A percentile compares a stretch with the other conserved stretches of the same genome.
Conservation (phyloP, 805 yeast genomes). For the Cyberlindnera sargentensis region DNA sequence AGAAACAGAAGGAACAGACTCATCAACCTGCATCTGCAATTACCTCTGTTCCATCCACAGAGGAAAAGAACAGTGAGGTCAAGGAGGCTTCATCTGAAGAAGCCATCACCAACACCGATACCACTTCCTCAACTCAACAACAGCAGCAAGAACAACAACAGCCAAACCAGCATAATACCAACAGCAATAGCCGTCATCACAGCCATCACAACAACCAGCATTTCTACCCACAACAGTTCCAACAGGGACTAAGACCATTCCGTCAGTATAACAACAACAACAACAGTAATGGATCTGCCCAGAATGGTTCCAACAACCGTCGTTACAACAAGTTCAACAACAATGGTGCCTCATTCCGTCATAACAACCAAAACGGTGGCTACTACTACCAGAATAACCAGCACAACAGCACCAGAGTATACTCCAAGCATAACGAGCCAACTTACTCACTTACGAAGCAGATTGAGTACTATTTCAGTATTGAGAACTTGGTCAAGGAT, state of each 20-base stretch:
- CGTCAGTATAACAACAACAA: constrained; percentile 18
- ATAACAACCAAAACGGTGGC: constrained; percentile 2
- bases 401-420: background rate
- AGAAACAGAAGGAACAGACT: constrained; percentile 3
- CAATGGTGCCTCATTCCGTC: constrained; percentile 10
- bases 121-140: background rate
- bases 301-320: constrained; percentile 3
- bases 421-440: constrained; percentile 15
- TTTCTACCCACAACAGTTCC: constrained; percentile 9
- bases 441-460: constrained; percentile 35
- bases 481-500: constrained; percentile 84
- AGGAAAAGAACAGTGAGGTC: background rate
- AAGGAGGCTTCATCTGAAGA: background rate
- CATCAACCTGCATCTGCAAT: background rate
- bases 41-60: no score
- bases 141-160: constrained; percentile 1
- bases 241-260: constrained; percentile 14
- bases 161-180: constrained; percentile 6
- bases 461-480: constrained; percentile 84
- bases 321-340: constrained; percentile 18
- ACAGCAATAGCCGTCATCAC: constrained; percentile 1
- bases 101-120: background rate
- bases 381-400: constrained; percentile 6
- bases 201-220: constrained; percentile 10
- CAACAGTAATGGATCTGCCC: background rate